Conservation (phyloP, 441 rosid genomes). For the Bruguiera hainesii region DNA sequence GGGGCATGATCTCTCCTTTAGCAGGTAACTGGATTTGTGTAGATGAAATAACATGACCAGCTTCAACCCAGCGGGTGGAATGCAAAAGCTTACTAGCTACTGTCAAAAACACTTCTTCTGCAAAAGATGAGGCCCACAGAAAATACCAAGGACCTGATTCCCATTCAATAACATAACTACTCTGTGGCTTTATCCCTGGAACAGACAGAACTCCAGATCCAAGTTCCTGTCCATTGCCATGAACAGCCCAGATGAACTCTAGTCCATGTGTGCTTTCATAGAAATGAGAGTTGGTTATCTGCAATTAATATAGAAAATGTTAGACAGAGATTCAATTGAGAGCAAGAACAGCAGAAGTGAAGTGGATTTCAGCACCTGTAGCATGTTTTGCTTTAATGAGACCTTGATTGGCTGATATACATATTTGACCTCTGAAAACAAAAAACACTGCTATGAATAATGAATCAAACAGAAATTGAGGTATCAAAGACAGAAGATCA, state of each 20-base stretch:
- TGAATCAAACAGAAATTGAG: conserved; percentile 10
- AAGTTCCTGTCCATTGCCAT: conserved; percentile 69
- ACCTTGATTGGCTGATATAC: conserved; percentile 88
- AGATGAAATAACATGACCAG: conserved; percentile 77
- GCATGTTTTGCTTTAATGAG: conserved; percentile 37
- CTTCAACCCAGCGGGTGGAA: conserved; percentile 72
- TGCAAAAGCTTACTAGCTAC: conserved; percentile 52
- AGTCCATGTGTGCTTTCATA: conserved; percentile 62
- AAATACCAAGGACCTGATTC: conserved; percentile 83
- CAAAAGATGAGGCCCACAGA: conserved; percentile 56
- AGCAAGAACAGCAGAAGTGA: conserved; percentile 20
- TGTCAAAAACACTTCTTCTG: conserved; percentile 67
- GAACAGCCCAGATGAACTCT: conserved; percentile 68
- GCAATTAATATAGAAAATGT: conserved; percentile 30
- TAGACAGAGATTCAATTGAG: conserved; percentile 14
- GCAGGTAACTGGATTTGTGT: conserved; percentile 72
- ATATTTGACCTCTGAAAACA: conserved; percentile 81
- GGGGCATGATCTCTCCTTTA: conserved; percentile 49
- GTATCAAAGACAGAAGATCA: conserved; percentile 9
- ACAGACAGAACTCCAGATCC: conserved; percentile 70
- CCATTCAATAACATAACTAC: conserved; percentile 58
- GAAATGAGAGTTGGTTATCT: conserved; percentile 71
- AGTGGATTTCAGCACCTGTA: conserved; percentile 49
- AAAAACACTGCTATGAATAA: conserved; percentile 22
- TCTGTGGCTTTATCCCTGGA: conserved; percentile 65